A percentile compares a stretch with the other conserved stretches of the same genome.
Evolutionary conservation across 345 rosid genomes (phyloP).

Genomic region (Aquilaria yunnanensis): DNA sequence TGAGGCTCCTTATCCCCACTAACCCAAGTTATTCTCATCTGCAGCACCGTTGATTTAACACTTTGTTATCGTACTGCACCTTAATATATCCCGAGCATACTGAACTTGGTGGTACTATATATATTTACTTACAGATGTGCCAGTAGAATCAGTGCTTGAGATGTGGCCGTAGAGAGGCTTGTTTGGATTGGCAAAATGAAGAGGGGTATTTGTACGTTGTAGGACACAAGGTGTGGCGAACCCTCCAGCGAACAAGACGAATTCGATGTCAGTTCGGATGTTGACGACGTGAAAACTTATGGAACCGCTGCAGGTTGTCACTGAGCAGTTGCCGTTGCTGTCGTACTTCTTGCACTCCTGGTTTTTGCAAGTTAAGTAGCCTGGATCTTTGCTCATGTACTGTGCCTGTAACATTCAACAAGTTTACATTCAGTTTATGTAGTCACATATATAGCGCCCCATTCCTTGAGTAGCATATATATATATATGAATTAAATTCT

Average conservation of each 20-base stretch:
- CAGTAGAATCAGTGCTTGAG: conserved; percentile 51
- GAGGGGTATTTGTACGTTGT: conserved; percentile 20
- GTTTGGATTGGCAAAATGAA: conserved; percentile 44
- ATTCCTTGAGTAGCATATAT: too few species aligned
- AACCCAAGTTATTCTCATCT: conserved; percentile 74
- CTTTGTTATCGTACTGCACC: too few species aligned
- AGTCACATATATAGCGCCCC: too few species aligned
- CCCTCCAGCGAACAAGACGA: conserved; percentile 52
- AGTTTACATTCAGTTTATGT: too few species aligned
- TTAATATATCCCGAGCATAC: not conserved
- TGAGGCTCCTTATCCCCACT: conserved; percentile 52
- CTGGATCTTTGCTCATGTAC: conserved; percentile 40
- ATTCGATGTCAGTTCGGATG: conserved; percentile 53
- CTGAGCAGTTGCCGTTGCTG: conserved; percentile 18
- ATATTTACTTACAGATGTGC: conserved; percentile 31
- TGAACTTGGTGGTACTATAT: not conserved
- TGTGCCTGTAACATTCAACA: conserved; percentile 33
- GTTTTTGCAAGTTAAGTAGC: conserved; percentile 41
- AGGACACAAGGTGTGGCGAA: conserved; percentile 45
- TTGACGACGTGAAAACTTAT: conserved; percentile 48
- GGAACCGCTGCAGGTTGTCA: conserved; percentile 37
- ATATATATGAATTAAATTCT: too few species aligned
- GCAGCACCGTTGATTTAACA: conserved; percentile 7
- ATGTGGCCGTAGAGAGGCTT: conserved; percentile 49
- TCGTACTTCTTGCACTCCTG: conserved; percentile 24